Evolutionary conservation across 192 early-diverging fungal genomes (phyloP).

Genomic region (Podila epigama): DNA sequence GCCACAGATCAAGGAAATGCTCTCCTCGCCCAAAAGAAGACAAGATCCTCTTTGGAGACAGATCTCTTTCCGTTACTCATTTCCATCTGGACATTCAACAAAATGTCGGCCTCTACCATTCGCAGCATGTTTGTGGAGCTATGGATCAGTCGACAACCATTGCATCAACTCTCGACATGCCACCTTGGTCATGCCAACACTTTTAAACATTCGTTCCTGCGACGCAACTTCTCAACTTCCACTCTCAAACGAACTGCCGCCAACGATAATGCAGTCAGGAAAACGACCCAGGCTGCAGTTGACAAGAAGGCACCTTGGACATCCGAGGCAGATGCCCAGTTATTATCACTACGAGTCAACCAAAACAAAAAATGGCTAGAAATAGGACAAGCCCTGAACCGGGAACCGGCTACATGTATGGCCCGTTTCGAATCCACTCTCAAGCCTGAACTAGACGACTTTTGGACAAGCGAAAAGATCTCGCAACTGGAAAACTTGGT

Average conservation of each 20-base stretch:
- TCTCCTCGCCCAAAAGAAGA: too few relatives aligned
- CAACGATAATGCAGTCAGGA: background rate
- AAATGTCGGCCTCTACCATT: too few relatives aligned
- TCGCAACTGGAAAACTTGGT: slow-evolving; percentile 5
- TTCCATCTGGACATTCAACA: too few relatives aligned
- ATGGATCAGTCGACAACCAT: background rate
- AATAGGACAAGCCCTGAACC: slow-evolving; percentile 15
- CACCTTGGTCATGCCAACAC: too few relatives aligned
- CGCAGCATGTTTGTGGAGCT: background rate
- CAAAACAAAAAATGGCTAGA: slow-evolving; percentile 35
- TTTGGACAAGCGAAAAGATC: slow-evolving; percentile 22
- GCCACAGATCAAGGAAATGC: too few relatives aligned
- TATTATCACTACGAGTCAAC: slow-evolving; percentile 8
- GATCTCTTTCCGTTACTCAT: too few relatives aligned
- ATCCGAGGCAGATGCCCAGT: slow-evolving; percentile 10
- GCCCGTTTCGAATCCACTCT: slow-evolving; percentile 22
- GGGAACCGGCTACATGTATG: slow-evolving; percentile 35
- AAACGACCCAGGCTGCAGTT: background rate
- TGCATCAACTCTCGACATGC: background rate
- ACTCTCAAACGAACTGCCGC: background rate
- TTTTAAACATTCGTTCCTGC: background rate
- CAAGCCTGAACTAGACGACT: slow-evolving; percentile 10
- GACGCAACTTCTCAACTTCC: background rate
- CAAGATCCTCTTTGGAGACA: too few relatives aligned
- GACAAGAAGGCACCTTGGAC: slow-evolving; percentile 2